Base-by-base conservation (phyloP, 805 yeast species). In the Blastobotrys terrestris region DNA sequence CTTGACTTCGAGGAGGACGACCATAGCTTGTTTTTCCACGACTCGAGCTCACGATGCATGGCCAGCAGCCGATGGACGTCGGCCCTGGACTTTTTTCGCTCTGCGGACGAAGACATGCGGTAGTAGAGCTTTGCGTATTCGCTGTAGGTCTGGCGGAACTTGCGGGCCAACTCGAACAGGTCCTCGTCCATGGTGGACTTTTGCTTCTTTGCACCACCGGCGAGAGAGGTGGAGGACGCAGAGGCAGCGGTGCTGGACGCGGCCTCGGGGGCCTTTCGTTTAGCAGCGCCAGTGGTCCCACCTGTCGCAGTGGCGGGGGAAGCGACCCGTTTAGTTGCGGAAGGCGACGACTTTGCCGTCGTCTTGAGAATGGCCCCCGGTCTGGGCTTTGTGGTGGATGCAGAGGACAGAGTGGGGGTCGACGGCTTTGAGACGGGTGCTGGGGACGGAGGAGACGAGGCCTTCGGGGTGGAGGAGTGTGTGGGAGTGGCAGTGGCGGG, bases 11-110 rank as follows among this genome's bases (percentile, higher is more conserved):
- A 19, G 7, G 46, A 26, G 46, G 14, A 14, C n/a, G 75, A 78
- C 84, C 84, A 79, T 16, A 81, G 68, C 58, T 75, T 71, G 54
- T 71, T 72, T 63, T 81, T 81, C 84, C 84, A 79, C 42, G 73
- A 72, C 16, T 77, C 72, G 49, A 82, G 65, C 43, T 72, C 71
- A 31, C 73, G 73, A 63, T 81, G 86, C 66, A 81, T 61, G 49
- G 75, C 75, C 60, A 74, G 70, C 48, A 81, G 65, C 61, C 67
- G 70, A 60, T 64, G 77, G 53, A 65, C 67, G 53, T 66, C 66
- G 42, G 63, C 48, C 11, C 58, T 60, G 57, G 64, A 64, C 45
- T 65, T 58, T 42, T 58, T 52, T 20, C 58, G 55, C 11, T 58
- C 53, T 21, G 61, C 58, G 6, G 54, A 20, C 21, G 55, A 39